Base-by-base conservation (phyloP, 2,329 filamentous ascomycete species). In the Penicillium sp. region DNA sequence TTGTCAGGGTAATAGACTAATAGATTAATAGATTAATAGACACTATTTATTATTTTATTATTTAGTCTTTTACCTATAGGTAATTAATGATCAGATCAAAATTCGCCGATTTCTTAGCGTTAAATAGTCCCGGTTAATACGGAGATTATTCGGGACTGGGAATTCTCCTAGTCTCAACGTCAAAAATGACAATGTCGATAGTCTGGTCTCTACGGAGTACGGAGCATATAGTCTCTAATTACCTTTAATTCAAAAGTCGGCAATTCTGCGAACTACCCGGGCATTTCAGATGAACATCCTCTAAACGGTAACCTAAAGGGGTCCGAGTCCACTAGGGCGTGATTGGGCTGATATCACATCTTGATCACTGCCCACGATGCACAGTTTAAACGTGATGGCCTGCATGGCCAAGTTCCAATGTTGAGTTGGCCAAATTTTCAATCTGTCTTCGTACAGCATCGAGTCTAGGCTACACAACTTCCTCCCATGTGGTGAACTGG, bases 261-360 rank as follows among this genome's bases (percentile, higher is more conserved):
- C 39, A 51, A 21, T 46, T 21, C 40, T 52, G 21, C 25, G 23
- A 34, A 38, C 34, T 12, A 18, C 8, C 31, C 9, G 21, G 6
- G 23, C 16, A 45, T 16, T 25, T 18, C n/a, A 7, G n/a, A 45
- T 32, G n/a, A 39, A 39, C 34, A 39, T 12, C 42, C 37, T 18
- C 21, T 16, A 13, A 39, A 38, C 32, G 18, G 39, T 32, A n/a
- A 39, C 9, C 12, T 31, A 13, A 34, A 21, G 3, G 32, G 51
- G 31, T 23, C 38, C 15, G 25, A 50, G 31, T 38, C 23, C 46
- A 18, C 29, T 41, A 48, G 50, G 23, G 44, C 29, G 46, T 44
- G 46, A 50, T 54, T 54, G 40, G 46, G 52, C 46, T 46, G 29
- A 48, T 48, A 54, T 50, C 51, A 54, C 51, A 49, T 54, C 34